Evolutionary conservation across 192 early-diverging fungal genomes (phyloP).

Genomic region (Spizellomyces punctatus): DNA sequence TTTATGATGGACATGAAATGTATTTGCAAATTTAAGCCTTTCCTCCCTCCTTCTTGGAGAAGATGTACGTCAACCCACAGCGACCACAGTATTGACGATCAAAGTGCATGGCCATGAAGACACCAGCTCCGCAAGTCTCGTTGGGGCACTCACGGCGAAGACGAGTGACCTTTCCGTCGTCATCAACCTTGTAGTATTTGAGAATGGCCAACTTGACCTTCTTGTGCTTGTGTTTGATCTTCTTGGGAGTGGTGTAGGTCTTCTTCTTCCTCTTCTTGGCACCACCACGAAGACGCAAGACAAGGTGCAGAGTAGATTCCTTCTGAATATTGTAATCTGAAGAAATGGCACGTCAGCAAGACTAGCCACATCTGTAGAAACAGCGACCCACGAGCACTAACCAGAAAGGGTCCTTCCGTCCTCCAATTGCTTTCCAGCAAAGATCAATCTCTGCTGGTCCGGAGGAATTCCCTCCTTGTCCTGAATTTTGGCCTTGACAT

Average conservation of each 20-base stretch:
- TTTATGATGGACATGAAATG: not conserved
- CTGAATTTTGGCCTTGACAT: slow-evolving; percentile 67
- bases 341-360: slow-evolving; percentile 24
- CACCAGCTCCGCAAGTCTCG: slow-evolving; percentile 95
- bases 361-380: not conserved
- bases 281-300: slow-evolving; percentile 77
- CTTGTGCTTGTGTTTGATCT: slow-evolving; percentile 98
- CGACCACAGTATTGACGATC: slow-evolving; percentile 98
- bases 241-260: slow-evolving; percentile 99
- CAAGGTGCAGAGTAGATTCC: slow-evolving; percentile 71
- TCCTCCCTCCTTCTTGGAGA: slow-evolving; percentile 72
- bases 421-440: slow-evolving; percentile 79
- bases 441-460: slow-evolving; percentile 81
- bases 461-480: slow-evolving; percentile 68
- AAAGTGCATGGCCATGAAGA: slow-evolving; percentile 98
- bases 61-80: slow-evolving; percentile 95
- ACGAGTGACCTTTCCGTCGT: slow-evolving; percentile 95
- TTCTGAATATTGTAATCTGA: slow-evolving; percentile 74
- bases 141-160: slow-evolving; percentile 98
- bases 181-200: slow-evolving; percentile 99
- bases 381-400: not conserved
- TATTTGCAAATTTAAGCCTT: slow-evolving; percentile 29
- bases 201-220: slow-evolving; percentile 99
- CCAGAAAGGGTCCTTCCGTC: slow-evolving; percentile 59
- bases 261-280: slow-evolving; percentile 99